Percentiles rank a stretch among this genome's conserved stretches.
phyloP scores from a whole-genome alignment of 2,329 filamentous ascomycete genomes.

The Leptographium procerum region DNA sequence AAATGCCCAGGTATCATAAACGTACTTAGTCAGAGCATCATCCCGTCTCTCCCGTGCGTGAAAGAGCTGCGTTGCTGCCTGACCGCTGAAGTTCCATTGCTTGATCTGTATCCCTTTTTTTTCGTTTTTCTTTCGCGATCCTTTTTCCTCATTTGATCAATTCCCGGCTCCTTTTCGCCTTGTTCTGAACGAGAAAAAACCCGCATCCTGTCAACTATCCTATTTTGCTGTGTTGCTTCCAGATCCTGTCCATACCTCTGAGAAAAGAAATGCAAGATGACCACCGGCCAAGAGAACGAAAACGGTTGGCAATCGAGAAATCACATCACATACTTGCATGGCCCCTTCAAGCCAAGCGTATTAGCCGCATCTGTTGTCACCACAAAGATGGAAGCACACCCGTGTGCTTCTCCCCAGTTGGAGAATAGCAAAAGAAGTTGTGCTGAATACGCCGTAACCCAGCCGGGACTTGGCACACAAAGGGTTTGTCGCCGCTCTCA shows the following conservation, averaged over 20 bases:
- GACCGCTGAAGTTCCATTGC: not conserved
- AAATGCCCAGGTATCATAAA: not conserved
- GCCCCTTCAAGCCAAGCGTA: not conserved
- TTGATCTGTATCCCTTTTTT: not conserved
- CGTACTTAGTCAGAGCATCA: not conserved
- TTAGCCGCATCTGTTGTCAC: not conserved
- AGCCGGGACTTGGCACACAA: not conserved
- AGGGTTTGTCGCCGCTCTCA: not conserved
- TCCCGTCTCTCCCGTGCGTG: not conserved
- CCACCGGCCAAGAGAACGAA: not conserved
- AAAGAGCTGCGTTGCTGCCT: not conserved
- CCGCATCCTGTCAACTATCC: not conserved
- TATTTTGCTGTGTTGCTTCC: not conserved
- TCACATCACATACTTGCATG: not conserved
- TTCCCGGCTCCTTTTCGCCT: not conserved
- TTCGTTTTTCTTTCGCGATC: not conserved
- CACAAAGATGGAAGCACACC: not conserved
- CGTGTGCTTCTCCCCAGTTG: not conserved
- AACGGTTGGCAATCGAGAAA: not conserved
- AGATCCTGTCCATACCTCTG: no score
- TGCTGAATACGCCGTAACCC: not conserved
- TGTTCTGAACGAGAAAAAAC: not conserved
- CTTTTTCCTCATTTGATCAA: not conserved
- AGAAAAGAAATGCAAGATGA: not conserved
- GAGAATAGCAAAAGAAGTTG: not conserved